Evolutionary conservation across 805 yeast genomes (phyloP), one percentile per base, ranked within the genome.

Genomic region (Cyberlindnera euphorbiae): DNA sequence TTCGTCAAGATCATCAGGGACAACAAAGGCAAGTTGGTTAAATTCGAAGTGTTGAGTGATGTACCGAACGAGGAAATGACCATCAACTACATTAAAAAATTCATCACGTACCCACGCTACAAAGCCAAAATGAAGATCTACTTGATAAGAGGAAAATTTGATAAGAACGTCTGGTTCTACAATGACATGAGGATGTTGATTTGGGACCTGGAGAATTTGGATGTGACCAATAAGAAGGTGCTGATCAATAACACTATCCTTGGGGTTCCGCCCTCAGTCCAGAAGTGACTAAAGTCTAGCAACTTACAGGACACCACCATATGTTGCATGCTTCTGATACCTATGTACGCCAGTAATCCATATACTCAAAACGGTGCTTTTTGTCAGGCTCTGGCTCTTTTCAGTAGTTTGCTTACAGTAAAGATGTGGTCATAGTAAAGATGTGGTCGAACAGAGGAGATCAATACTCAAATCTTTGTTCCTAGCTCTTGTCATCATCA

Each of bases 101-200:
- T 56, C 30, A 55, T 67, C 28, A 67, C 72, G 27, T 63, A 56
- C 36, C 73, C 73, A 30, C 50, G 73, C 18, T 67, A 67, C 41
- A 67, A 67, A 38, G 55, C 67, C 31, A 64, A 62, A 21, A 67
- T 67, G 72, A 66, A 65, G 43, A 49, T 67, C 6, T 69, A 63
- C 38, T 29, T 54, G 33, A 45, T 54, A 19, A 42, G 46, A 17
- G 49, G 54, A 2, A 43, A 36, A 16, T 53, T 50, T 26, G 50
- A 45, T 9, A 47, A 42, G 32, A 46, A 54, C 30, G 39, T 52
- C 28, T 52, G 56, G 46, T 54, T 54, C 35, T 54, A 52, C 33
- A 54, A 54, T 25, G 59, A 54, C 32, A 29, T 50, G 38, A 48
- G 57, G 46, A 54, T 52, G 57, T 35, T 54, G 10, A 29, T 54